A percentile compares a stretch with the other conserved stretches of the same genome.
These are phyloP conservation scores for Ustilago bromivora DNA, from an alignment of 1,284 basidiomycete species.

Conservation along the genomic window DNA sequence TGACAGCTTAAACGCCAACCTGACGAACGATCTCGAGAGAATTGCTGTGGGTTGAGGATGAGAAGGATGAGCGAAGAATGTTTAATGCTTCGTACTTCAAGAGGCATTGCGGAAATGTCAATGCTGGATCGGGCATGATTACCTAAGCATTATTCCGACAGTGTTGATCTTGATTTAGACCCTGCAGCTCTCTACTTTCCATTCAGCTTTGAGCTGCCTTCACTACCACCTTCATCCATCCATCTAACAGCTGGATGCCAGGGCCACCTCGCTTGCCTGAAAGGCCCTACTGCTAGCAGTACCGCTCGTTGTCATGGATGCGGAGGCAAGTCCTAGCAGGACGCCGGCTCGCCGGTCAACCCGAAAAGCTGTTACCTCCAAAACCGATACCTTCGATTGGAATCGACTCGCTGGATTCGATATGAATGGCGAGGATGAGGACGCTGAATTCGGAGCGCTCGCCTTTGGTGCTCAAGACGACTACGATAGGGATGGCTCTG, in stretches of 20 bases:
- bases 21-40: neutral
- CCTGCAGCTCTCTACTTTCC: conserved; percentile 27
- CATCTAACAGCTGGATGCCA: neutral
- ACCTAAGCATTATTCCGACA: conserved; percentile 19
- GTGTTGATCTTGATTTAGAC: conserved; percentile 15
- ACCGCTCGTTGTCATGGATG: conserved; percentile 11
- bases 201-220: neutral
- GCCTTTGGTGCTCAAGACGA: conserved; percentile 17
- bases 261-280: neutral
- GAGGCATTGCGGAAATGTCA: conserved; percentile 3
- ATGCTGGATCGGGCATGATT: conserved; percentile 14
- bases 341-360: conserved; percentile 19
- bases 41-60: neutral
- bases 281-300: too few relatives aligned
- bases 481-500: conserved; percentile 28
- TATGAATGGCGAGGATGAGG: conserved; percentile 30
- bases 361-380: conserved; percentile 13
- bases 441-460: conserved; percentile 36
- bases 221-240: neutral
- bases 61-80: neutral
- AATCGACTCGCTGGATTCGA: conserved; percentile 33
- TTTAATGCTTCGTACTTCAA: conserved; percentile 2
- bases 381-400: conserved; percentile 17
- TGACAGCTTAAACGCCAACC: neutral
- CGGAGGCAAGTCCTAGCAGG: conserved; percentile 29